Percentiles rank a stretch among this genome's conserved stretches.
These are phyloP conservation scores for Leccinum griseonigrum DNA, from an alignment of 1,284 basidiomycete genomes.

Conservation along the genomic window DNA sequence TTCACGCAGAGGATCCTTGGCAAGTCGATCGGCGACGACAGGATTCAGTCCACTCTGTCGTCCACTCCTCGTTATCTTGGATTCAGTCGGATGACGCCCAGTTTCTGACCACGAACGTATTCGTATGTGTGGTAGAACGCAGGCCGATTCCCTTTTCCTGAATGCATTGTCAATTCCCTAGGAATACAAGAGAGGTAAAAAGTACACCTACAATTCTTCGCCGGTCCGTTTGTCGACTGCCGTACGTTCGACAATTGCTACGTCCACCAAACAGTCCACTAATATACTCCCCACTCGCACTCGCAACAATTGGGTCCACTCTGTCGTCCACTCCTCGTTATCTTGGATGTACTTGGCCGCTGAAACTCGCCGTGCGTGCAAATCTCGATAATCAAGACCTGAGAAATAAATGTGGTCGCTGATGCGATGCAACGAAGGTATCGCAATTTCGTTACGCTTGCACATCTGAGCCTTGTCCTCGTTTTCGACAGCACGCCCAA, in stretches of 20 bases:
- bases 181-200: background rate
- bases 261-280: slow-evolving; percentile 81
- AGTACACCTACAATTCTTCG: slow-evolving; percentile 49
- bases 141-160: slow-evolving; percentile 79
- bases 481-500: slow-evolving; percentile 85
- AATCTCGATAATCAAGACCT: slow-evolving; percentile 51
- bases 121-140: slow-evolving; percentile 94
- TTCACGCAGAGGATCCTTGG: slow-evolving; percentile 73
- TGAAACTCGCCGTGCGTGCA: slow-evolving; percentile 61
- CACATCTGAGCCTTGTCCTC: slow-evolving; percentile 88
- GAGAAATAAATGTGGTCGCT: slow-evolving; percentile 53
- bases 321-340: slow-evolving; percentile 68
- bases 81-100: slow-evolving; percentile 91
- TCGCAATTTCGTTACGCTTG: slow-evolving; percentile 58
- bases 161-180: background rate
- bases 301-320: slow-evolving; percentile 80
- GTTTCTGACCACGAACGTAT: slow-evolving; percentile 90
- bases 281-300: slow-evolving; percentile 83
- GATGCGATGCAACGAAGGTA: slow-evolving; percentile 43
- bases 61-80: slow-evolving; percentile 31
- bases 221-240: slow-evolving; percentile 55
- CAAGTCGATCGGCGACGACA: slow-evolving; percentile 74
- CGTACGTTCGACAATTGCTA: slow-evolving; percentile 72
- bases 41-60: too few species aligned
- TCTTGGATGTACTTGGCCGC: slow-evolving; percentile 66